These are phyloP conservation scores for Penicillium salamii DNA, from an alignment of 495 filamentous ascomycete genomes.

Conservation along the genomic window DNA sequence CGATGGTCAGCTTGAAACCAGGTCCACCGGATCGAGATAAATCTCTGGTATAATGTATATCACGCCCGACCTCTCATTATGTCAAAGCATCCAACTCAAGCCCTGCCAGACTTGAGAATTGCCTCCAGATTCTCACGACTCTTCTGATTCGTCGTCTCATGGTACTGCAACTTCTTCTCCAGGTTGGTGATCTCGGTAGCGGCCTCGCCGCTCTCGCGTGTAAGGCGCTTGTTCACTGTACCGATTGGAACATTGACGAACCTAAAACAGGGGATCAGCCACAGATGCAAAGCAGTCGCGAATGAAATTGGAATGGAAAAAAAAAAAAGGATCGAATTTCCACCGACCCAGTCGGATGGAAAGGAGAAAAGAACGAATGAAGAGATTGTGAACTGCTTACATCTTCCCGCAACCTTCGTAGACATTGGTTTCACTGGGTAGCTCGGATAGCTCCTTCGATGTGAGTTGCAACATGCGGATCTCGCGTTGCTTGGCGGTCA, in stretches of 20 bases:
- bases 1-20: too few species aligned
- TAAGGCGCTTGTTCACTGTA: constrained; percentile 71
- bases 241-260: constrained; percentile 76
- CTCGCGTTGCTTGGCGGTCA: constrained; percentile 83
- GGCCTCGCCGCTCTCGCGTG: constrained; percentile 69
- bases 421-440: constrained; percentile 77
- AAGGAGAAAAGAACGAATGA: too few species aligned
- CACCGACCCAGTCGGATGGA: too few species aligned
- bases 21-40: too few species aligned
- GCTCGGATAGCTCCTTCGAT: constrained; percentile 69
- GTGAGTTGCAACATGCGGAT: constrained; percentile 87
- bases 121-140: constrained; percentile 85
- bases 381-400: constrained; percentile 47
- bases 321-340: too few species aligned
- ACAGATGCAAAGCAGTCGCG: background rate
- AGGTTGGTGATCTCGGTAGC: constrained; percentile 74
- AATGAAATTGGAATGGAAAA: too few species aligned
- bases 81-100: constrained; percentile 22
- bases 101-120: constrained; percentile 60
- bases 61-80: background rate
- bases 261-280: constrained; percentile 48
- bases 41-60: background rate
- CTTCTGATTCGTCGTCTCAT: constrained; percentile 93
- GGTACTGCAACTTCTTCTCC: constrained; percentile 87
- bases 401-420: constrained; percentile 98